Conservation (phyloP, 352 stramenopile genomes). For the Globisporangium megalacanthum region DNA sequence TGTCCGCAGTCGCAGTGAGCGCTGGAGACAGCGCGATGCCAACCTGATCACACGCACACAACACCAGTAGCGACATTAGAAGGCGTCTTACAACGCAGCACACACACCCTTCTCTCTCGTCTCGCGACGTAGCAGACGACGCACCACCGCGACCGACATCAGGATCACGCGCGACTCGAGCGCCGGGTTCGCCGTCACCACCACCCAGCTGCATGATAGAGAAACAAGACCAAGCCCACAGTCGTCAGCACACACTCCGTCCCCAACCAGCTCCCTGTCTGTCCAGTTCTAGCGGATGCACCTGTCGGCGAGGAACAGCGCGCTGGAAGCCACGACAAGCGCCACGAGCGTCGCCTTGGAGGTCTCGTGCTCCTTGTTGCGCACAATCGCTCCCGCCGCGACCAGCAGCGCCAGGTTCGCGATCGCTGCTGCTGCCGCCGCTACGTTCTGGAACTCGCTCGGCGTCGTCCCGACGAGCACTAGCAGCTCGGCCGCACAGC, state of each 20-base stretch:
- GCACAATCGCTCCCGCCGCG: constrained; percentile 36
- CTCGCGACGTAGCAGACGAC: constrained; percentile 11
- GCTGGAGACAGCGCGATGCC: constrained; percentile 61
- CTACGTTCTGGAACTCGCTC: constrained; percentile 42
- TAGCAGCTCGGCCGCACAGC: constrained; percentile 59
- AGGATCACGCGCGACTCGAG: constrained; percentile 62
- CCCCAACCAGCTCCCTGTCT: neutral
- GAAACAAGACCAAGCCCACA: constrained; percentile 12
- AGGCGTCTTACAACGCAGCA: constrained; percentile 1
- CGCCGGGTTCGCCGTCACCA: constrained; percentile 46
- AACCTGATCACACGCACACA: constrained; percentile 25
- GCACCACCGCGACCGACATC: constrained; percentile 68
- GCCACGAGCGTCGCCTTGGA: constrained; percentile 53
- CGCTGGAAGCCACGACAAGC: constrained; percentile 28
- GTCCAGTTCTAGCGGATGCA: constrained; percentile 11
- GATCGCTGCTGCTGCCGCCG: constrained; percentile 25
- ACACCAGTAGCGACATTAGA: neutral
- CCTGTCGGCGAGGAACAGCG: constrained; percentile 72
- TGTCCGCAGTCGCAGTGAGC: constrained; percentile 34
- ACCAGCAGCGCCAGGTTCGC: constrained; percentile 59
- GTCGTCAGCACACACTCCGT: neutral
- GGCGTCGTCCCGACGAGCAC: constrained; percentile 44
- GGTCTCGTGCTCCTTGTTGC: constrained; percentile 39
- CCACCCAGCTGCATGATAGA: constrained; percentile 25
- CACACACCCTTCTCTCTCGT: no score